Evolutionary conservation across 1,139 yeast genomes (phyloP).

Genomic region (Lodderomyces elongisporus): DNA sequence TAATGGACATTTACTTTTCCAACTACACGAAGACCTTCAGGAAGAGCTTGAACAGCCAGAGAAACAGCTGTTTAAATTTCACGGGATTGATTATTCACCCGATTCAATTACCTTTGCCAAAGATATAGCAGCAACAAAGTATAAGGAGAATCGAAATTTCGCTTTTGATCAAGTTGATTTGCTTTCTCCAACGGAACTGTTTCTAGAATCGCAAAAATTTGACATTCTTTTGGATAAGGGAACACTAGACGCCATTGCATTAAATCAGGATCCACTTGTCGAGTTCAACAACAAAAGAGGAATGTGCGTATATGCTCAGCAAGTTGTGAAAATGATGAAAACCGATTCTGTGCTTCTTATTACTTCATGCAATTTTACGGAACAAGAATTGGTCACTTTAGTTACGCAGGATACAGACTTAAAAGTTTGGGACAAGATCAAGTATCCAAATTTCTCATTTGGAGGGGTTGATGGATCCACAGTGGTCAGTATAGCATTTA

Average conservation of each 20-base stretch:
- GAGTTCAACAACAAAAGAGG: constrained; percentile 42
- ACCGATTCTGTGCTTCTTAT: constrained; percentile 60
- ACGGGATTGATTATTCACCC: constrained; percentile 83
- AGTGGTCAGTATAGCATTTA: constrained; percentile 80
- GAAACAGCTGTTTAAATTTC: constrained; percentile 36
- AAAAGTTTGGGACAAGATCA: constrained; percentile 55
- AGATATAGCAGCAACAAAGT: constrained; percentile 45
- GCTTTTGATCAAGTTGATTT: constrained; percentile 47
- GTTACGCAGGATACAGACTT: constrained; percentile 39
- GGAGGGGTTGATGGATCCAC: constrained; percentile 88
- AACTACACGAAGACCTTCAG: constrained; percentile 50
- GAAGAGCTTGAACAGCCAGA: constrained; percentile 34
- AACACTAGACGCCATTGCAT: constrained; percentile 92
- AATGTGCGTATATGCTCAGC: constrained; percentile 57
- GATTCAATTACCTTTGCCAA: constrained; percentile 71
- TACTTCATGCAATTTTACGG: constrained; percentile 95
- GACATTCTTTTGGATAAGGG: constrained; percentile 89
- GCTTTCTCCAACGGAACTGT: constrained; percentile 29
- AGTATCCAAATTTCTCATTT: constrained; percentile 78
- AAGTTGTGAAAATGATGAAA: constrained; percentile 54
- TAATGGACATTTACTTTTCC: constrained; percentile 82
- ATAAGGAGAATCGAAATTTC: constrained; percentile 26
- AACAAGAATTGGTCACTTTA: constrained; percentile 58
- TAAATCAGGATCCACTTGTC: constrained; percentile 53
- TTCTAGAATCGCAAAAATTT: constrained; percentile 37